phyloP scores from a whole-genome alignment of 2,329 filamentous ascomycete genomes.

The Aspergillus sp. region DNA sequence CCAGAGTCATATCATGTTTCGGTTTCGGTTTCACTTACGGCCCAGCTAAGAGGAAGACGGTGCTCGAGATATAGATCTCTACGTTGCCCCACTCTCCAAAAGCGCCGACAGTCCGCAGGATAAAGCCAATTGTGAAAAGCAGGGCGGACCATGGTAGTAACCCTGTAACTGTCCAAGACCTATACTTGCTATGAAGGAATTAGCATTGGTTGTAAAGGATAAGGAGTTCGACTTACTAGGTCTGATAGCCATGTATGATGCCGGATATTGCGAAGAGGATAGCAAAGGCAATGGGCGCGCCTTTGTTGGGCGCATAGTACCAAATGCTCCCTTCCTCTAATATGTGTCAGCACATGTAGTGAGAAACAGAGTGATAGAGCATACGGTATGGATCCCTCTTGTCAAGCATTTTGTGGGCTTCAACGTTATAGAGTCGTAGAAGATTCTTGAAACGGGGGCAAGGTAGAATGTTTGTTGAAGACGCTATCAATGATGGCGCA shows the following conservation, averaged over 20 bases:
- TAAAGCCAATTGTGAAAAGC: constrained; percentile 41
- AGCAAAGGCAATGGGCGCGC: constrained; percentile 42
- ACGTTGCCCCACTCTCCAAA: constrained; percentile 39
- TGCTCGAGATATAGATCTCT: constrained; percentile 39
- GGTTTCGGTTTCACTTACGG: constrained; percentile 29
- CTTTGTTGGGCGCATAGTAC: constrained; percentile 45
- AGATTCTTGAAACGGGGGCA: background rate
- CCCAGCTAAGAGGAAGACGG: constrained; percentile 40
- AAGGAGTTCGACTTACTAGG: constrained; percentile 25
- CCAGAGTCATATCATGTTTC: background rate
- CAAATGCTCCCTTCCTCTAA: constrained; percentile 38
- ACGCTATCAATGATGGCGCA: background rate
- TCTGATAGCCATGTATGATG: constrained; percentile 39
- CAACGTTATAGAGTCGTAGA: background rate
- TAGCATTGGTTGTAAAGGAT: background rate
- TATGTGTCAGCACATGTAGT: constrained; percentile 16
- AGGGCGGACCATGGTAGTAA: constrained; percentile 43
- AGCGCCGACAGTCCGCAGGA: constrained; percentile 36
- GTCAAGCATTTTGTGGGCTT: constrained; percentile 10
- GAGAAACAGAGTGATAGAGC: background rate
- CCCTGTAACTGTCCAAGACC: constrained; percentile 43
- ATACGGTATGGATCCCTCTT: constrained; percentile 29
- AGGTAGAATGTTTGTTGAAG: background rate
- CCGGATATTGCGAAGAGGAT: constrained; percentile 42
- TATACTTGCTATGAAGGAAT: constrained; percentile 32